Conservation (phyloP, 2,329 filamentous ascomycete species). For the Colletotrichum theobromicola region DNA sequence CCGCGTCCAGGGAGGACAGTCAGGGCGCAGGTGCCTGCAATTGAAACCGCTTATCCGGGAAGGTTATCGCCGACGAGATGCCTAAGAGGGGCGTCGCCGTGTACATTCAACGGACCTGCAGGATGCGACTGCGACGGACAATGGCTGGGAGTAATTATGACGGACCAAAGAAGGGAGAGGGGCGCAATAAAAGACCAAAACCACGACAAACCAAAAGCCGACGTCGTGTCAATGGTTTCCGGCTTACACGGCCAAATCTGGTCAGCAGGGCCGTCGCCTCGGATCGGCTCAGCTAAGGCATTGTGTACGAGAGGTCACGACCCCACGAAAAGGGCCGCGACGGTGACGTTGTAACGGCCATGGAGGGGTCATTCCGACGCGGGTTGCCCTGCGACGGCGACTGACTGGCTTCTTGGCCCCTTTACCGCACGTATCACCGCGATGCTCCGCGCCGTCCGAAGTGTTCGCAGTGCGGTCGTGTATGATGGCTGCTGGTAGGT, state of each 20-base stretch:
- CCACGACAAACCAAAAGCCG: background rate
- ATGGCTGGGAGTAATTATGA: background rate
- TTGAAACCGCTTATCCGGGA: background rate
- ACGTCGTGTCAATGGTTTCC: background rate
- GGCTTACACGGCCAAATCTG: background rate
- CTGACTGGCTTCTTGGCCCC: background rate
- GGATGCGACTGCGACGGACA: too few species aligned
- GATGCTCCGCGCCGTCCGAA: background rate
- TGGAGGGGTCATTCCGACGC: constrained; percentile 14
- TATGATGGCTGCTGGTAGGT: background rate
- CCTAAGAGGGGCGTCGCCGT: background rate
- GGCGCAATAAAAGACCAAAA: background rate
- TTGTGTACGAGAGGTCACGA: constrained; percentile 17
- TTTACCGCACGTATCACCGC: background rate
- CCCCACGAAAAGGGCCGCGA: constrained; percentile 7
- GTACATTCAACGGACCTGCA: background rate
- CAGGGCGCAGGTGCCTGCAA: background rate
- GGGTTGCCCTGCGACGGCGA: background rate
- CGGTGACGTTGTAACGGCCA: background rate
- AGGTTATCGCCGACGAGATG: background rate
- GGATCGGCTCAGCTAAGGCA: constrained; percentile 5
- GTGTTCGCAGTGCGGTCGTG: background rate
- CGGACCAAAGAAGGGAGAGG: background rate
- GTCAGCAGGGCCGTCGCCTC: constrained; percentile 13
- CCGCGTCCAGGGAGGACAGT: background rate